Conservation (phyloP, 331 rosid species). For the Stylosanthes scabra region DNA sequence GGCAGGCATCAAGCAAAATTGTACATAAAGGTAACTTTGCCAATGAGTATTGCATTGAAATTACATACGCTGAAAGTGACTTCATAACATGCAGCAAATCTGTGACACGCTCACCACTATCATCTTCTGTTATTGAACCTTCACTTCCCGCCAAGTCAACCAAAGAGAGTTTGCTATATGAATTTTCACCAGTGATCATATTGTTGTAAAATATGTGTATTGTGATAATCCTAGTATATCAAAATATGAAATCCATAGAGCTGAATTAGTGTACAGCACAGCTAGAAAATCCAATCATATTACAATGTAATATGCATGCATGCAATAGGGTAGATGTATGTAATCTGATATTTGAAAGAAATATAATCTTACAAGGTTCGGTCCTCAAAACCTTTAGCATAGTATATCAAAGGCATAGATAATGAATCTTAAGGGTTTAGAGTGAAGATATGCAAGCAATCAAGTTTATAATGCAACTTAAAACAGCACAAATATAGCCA, state of each 20-base stretch:
- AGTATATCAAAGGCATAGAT: slow-evolving; percentile 6
- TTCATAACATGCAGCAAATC: slow-evolving; percentile 98
- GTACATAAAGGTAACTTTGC: slow-evolving; percentile 23
- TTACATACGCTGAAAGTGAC: slow-evolving; percentile 96
- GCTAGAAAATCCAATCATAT: neutral
- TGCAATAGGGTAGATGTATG: neutral
- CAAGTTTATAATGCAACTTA: slow-evolving; percentile 28
- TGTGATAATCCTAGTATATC: slow-evolving; percentile 73
- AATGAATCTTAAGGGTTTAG: neutral
- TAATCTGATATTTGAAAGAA: neutral
- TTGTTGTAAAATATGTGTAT: slow-evolving; percentile 76
- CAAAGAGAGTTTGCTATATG: slow-evolving; percentile 85
- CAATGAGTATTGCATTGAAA: slow-evolving; percentile 30
- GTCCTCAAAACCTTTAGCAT: slow-evolving; percentile 20
- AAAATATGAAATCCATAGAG: slow-evolving; percentile 44
- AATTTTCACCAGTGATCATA: slow-evolving; percentile 76
- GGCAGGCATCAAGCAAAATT: slow-evolving; percentile 22
- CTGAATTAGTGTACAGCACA: slow-evolving; percentile 42
- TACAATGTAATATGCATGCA: slow-evolving; percentile 1
- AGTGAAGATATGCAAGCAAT: slow-evolving; percentile 10
- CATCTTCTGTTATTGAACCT: slow-evolving; percentile 88
- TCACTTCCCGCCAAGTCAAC: slow-evolving; percentile 99
- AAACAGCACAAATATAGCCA: slow-evolving; percentile 26
- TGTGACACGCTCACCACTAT: slow-evolving; percentile 86
- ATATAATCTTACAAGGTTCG: slow-evolving; percentile 2